Evolutionary conservation across 768 basidiomycete genomes (phyloP).

Genomic region (Strobilomyces confusus): DNA sequence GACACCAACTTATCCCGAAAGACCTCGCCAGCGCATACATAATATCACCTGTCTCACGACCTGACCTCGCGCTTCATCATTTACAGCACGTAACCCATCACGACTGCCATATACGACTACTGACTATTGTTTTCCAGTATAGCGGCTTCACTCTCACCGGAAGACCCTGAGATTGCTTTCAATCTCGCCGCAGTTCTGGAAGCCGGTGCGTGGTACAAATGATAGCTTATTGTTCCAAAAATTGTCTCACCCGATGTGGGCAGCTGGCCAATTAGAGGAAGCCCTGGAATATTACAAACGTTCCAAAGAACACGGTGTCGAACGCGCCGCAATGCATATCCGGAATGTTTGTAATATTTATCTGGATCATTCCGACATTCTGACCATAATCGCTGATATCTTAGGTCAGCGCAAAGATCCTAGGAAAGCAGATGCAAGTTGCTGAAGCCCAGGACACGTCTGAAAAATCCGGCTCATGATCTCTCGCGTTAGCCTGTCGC

Average conservation of each 20-base stretch:
- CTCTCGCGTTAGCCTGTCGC: neutral
- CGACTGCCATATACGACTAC: slow-evolving; percentile 27
- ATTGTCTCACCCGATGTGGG: slow-evolving; percentile 25
- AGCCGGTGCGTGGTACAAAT: slow-evolving; percentile 58
- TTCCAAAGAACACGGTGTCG: slow-evolving; percentile 72
- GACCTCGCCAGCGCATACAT: slow-evolving; percentile 90
- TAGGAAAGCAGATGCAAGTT: slow-evolving; percentile 54
- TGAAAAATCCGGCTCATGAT: slow-evolving; percentile 29
- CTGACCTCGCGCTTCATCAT: slow-evolving; percentile 85
- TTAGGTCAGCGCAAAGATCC: slow-evolving; percentile 78
- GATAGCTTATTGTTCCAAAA: slow-evolving; percentile 34
- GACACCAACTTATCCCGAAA: slow-evolving; percentile 34
- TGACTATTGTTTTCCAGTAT: slow-evolving; percentile 51
- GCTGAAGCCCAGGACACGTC: slow-evolving; percentile 28
- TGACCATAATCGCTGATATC: slow-evolving; percentile 15
- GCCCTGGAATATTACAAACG: slow-evolving; percentile 79
- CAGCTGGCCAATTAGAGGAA: slow-evolving; percentile 78
- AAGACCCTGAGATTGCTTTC: slow-evolving; percentile 89
- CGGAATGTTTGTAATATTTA: slow-evolving; percentile 57
- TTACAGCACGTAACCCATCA: slow-evolving; percentile 52
- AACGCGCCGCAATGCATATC: slow-evolving; percentile 78
- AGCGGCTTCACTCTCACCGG: slow-evolving; percentile 77
- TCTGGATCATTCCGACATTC: slow-evolving; percentile 14
- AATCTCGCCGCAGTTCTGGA: slow-evolving; percentile 89
- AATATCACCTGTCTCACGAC: slow-evolving; percentile 71